Evolutionary conservation across 1,284 basidiomycete genomes (phyloP).

Genomic region (Bjerkandera adusta): DNA sequence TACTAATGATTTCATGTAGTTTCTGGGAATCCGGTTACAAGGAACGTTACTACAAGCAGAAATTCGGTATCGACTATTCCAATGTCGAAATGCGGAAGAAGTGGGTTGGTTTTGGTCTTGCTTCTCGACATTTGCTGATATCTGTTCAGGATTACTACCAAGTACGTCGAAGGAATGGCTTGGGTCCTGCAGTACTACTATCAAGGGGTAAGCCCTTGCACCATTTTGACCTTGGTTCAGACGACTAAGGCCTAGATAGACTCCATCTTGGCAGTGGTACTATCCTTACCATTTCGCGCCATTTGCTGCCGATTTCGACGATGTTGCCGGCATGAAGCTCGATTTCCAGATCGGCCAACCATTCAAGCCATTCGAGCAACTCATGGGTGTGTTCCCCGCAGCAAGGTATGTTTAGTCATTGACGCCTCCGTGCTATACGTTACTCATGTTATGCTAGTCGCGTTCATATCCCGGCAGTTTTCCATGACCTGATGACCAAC

Average conservation of each 20-base stretch:
- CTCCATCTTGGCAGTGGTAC: slow-evolving; percentile 99
- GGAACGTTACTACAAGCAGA: slow-evolving; percentile 93
- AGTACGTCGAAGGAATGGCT: slow-evolving; percentile 91
- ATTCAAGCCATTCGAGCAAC: slow-evolving; percentile 96
- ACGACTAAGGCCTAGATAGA: slow-evolving; percentile 40
- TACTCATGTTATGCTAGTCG: slow-evolving; percentile 41
- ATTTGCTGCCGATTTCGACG: slow-evolving; percentile 93
- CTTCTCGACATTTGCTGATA: slow-evolving; percentile 7
- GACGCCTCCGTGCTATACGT: background rate
- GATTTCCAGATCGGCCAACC: slow-evolving; percentile 79
- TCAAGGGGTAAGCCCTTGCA: slow-evolving; percentile 88
- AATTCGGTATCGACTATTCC: slow-evolving; percentile 80
- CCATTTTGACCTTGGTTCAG: background rate
- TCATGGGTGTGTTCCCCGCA: slow-evolving; percentile 98
- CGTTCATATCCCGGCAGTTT: slow-evolving; percentile 82
- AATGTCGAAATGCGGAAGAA: slow-evolving; percentile 75
- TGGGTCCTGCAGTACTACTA: slow-evolving; percentile 99
- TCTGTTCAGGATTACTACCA: slow-evolving; percentile 65
- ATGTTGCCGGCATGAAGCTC: slow-evolving; percentile 80
- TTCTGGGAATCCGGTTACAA: slow-evolving; percentile 95
- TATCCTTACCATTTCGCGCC: slow-evolving; percentile 99
- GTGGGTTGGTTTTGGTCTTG: slow-evolving; percentile 44
- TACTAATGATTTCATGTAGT: slow-evolving; percentile 36
- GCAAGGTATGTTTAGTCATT: slow-evolving; percentile 1
- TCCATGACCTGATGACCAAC: slow-evolving; percentile 89